Conservation (phyloP, 2,329 filamentous ascomycete genomes). For the Elsinoe australis region DNA sequence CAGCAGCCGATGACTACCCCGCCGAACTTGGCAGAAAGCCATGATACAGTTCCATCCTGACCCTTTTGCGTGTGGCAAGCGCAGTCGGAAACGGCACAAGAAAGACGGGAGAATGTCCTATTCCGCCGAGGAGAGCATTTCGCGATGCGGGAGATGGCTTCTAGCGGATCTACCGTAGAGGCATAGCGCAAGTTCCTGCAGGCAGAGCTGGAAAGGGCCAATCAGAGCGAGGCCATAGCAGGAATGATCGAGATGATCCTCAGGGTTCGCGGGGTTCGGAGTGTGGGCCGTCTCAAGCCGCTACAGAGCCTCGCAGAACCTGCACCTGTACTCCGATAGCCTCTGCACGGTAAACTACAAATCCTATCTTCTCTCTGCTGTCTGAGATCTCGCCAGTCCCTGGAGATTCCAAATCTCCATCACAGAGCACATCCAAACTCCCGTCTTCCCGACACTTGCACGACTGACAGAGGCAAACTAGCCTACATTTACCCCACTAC, state of each 20-base stretch:
- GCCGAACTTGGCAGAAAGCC: neutral
- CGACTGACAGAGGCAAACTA: too few species aligned
- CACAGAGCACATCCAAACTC: too few species aligned
- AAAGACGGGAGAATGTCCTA: slow-evolving; percentile 1
- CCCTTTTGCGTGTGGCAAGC: neutral
- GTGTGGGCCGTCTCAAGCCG: slow-evolving; percentile 3
- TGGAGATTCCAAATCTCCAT: too few species aligned
- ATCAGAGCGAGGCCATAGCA: neutral
- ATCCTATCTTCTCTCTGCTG: neutral
- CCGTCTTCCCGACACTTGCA: neutral
- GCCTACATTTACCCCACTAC: too few species aligned
- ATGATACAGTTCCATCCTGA: neutral
- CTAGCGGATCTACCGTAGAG: neutral
- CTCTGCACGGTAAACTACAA: neutral
- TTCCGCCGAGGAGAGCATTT: too few species aligned
- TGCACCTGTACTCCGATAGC: slow-evolving; percentile 1
- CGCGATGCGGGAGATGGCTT: neutral
- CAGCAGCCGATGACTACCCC: too few species aligned
- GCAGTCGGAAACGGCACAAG: too few species aligned
- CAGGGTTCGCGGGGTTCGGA: slow-evolving; percentile 12
- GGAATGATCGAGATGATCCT: neutral
- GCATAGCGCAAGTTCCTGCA: too few species aligned
- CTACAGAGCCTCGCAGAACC: neutral
- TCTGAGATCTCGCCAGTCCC: too few species aligned
- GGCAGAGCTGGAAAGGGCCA: neutral